These are phyloP conservation scores for Naematelia aurantialba DNA, from an alignment of 768 basidiomycete species.

Conservation along the genomic window DNA sequence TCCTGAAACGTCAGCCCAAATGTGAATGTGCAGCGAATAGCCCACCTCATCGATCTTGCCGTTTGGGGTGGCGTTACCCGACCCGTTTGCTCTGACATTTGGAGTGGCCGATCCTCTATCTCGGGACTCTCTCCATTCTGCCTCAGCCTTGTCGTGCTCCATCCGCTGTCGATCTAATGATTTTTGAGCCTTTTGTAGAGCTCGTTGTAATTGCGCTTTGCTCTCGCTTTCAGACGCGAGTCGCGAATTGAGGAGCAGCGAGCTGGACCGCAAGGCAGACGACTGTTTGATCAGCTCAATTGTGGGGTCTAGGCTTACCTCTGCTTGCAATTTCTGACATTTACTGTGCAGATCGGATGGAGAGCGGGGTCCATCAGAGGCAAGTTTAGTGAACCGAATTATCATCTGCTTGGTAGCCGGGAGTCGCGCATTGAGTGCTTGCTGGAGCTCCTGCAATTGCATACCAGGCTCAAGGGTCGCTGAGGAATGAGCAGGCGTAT, in stretches of 20 bases:
- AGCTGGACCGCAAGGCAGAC: constrained; percentile 17
- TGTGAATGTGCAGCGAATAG: neutral
- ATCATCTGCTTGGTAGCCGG: constrained; percentile 31
- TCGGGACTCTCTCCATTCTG: constrained; percentile 24
- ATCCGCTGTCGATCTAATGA: constrained; percentile 39
- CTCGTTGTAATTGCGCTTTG: constrained; percentile 22
- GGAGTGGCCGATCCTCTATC: constrained; percentile 27
- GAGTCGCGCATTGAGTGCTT: constrained; percentile 30
- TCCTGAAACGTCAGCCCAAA: constrained; percentile 11
- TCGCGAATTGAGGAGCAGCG: constrained; percentile 26
- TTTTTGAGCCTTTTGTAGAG: constrained; percentile 33
- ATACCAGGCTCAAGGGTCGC: constrained; percentile 29
- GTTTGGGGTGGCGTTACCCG: constrained; percentile 43
- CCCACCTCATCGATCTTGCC: constrained; percentile 29
- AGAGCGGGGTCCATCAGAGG: constrained; percentile 13
- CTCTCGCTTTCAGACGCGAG: constrained; percentile 19
- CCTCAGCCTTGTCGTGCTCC: constrained; percentile 38
- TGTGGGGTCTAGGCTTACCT: constrained; percentile 9
- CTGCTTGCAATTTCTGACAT: constrained; percentile 28
- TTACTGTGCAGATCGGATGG: constrained; percentile 26
- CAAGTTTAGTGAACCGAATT: constrained; percentile 21
- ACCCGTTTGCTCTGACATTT: constrained; percentile 20
- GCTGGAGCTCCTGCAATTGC: constrained; percentile 24
- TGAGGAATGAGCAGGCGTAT: constrained; percentile 9
- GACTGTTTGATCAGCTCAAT: constrained; percentile 11